Percentiles rank a stretch among this genome's conserved stretches.
These are phyloP conservation scores for Neocucurbitaria cava DNA, from an alignment of 2,329 filamentous ascomycete species.

Conservation along the genomic window DNA sequence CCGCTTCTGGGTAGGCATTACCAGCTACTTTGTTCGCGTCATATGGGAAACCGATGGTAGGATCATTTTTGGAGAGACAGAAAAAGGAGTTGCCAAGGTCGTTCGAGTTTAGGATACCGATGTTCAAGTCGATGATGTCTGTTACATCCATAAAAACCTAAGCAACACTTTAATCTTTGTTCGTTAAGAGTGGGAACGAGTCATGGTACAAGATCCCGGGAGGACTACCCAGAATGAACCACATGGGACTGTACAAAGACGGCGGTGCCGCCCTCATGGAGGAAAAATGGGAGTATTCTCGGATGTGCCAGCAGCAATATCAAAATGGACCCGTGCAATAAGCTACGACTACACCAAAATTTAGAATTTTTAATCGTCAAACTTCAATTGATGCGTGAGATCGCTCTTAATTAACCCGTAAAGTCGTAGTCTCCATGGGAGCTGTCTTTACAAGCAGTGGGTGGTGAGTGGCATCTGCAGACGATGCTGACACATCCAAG, in stretches of 20 bases:
- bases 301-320: too few species aligned
- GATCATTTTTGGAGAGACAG: conserved; percentile 73
- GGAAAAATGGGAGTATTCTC: too few species aligned
- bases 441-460: too few species aligned
- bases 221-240: neutral
- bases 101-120: conserved; percentile 71
- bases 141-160: conserved; percentile 79
- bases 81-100: conserved; percentile 77
- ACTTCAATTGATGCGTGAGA: too few species aligned
- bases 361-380: too few species aligned
- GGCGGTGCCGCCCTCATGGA: too few species aligned
- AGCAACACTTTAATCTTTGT: conserved; percentile 9
- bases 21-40: conserved; percentile 75
- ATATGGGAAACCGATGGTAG: conserved; percentile 80
- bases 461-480: too few species aligned
- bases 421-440: too few species aligned
- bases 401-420: too few species aligned
- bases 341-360: too few species aligned
- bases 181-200: neutral
- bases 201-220: neutral
- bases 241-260: neutral
- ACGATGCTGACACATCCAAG: too few species aligned
- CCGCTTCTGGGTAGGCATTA: conserved; percentile 60
- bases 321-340: too few species aligned
- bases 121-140: conserved; percentile 84